phyloP scores from a whole-genome alignment of 306 rosid species.

The Erythrophleum fordii region DNA sequence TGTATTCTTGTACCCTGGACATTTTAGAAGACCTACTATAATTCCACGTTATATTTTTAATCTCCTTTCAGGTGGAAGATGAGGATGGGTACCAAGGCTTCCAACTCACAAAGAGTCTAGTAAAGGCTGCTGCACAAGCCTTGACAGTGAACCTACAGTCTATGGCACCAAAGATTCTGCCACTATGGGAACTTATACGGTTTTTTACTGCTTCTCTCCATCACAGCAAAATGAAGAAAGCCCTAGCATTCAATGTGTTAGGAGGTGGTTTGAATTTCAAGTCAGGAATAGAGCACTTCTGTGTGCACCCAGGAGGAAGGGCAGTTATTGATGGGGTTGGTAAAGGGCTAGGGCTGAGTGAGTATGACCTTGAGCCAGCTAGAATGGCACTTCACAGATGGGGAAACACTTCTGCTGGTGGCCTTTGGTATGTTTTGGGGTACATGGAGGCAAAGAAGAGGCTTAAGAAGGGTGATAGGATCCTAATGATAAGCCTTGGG shows the following conservation, averaged over 20 bases:
- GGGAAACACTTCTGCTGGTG: constrained; percentile 90
- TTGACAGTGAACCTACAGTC: constrained; percentile 61
- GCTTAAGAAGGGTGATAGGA: constrained; percentile 67
- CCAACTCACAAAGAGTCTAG: constrained; percentile 67
- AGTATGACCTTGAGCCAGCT: constrained; percentile 73
- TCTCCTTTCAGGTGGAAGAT: constrained; percentile 50
- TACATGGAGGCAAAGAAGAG: constrained; percentile 96
- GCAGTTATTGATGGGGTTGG: constrained; percentile 85
- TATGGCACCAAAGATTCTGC: constrained; percentile 63
- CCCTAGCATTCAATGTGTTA: constrained; percentile 18
- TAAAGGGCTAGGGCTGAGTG: constrained; percentile 58
- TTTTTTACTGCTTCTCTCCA: constrained; percentile 32
- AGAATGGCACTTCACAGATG: constrained; percentile 87
- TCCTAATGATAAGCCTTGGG: constrained; percentile 88
- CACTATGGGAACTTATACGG: constrained; percentile 58
- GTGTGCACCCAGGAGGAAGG: constrained; percentile 80
- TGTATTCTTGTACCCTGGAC: too few relatives aligned
- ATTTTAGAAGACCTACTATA: too few relatives aligned
- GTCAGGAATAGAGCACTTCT: constrained; percentile 74
- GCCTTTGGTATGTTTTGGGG: constrained; percentile 88
- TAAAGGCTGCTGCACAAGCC: constrained; percentile 70
- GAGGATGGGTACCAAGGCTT: constrained; percentile 68
- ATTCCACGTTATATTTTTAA: background rate
- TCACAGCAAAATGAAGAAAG: background rate
- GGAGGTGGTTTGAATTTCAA: constrained; percentile 60